Evolutionary conservation across 169 alveolate species (phyloP).

Genomic region (Fabrea salina): DNA sequence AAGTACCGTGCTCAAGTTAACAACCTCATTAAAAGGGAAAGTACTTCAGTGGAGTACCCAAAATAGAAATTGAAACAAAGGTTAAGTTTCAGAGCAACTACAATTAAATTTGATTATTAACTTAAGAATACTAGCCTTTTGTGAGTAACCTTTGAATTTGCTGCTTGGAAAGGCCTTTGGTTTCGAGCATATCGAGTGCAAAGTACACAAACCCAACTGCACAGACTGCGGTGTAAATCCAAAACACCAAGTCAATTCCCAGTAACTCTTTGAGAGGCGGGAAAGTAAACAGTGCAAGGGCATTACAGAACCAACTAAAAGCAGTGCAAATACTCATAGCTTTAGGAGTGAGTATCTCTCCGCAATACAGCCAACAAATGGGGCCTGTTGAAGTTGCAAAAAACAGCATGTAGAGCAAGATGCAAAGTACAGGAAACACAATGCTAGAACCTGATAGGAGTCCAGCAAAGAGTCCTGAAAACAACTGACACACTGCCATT

Average conservation of each 20-base stretch:
- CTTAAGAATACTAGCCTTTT: too few relatives aligned
- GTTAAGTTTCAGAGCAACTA: too few relatives aligned
- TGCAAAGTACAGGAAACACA: slow-evolving; percentile 26
- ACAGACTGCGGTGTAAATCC: neutral
- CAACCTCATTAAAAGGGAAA: too few relatives aligned
- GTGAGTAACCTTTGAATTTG: neutral
- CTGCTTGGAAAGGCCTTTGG: neutral
- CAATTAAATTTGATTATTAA: too few relatives aligned
- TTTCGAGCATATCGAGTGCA: slow-evolving; percentile 15
- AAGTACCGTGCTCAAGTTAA: too few relatives aligned
- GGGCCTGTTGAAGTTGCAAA: slow-evolving; percentile 58
- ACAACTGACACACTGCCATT: neutral
- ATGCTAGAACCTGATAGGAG: neutral
- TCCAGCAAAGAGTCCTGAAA: slow-evolving; percentile 14
- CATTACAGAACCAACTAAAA: slow-evolving; percentile 37
- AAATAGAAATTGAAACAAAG: too few relatives aligned
- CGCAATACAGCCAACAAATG: slow-evolving; percentile 45
- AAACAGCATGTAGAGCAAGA: slow-evolving; percentile 25
- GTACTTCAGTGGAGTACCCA: too few relatives aligned
- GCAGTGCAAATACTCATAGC: slow-evolving; percentile 42
- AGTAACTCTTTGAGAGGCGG: too few relatives aligned
- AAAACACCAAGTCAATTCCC: too few relatives aligned
- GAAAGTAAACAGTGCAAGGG: neutral
- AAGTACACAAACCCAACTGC: slow-evolving; percentile 16
- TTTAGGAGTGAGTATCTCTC: slow-evolving; percentile 47